Evolutionary conservation across 1,284 basidiomycete species (phyloP).

Genomic region (Sutorius eximius): DNA sequence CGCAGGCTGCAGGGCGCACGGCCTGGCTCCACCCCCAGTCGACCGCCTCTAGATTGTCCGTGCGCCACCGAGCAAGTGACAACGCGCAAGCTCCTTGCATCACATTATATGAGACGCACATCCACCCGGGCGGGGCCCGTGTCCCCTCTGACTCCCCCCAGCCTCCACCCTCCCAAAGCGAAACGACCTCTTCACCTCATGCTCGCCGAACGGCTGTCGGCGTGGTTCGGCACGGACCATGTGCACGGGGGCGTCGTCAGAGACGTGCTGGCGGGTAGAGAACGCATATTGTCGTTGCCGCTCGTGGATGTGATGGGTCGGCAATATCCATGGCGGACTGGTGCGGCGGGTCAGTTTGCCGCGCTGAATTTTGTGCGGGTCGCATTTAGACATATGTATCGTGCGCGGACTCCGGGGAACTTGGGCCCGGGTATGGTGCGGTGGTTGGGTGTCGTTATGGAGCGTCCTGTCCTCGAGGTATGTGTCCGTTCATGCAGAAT

Average conservation of each 20-base stretch:
- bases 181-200: conserved; percentile 4
- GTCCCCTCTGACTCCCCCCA: not conserved
- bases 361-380: conserved; percentile 29
- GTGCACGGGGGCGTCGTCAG: conserved; percentile 2
- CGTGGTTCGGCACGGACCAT: conserved; percentile 11
- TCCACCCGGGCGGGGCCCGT: not conserved
- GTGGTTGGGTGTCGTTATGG: conserved; percentile 13
- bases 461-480: conserved; percentile 21
- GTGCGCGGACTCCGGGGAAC: conserved; percentile 20
- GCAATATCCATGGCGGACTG: conserved; percentile 12
- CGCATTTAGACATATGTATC: conserved; percentile 40
- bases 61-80: conserved; percentile 1
- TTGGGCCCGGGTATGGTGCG: conserved; percentile 33
- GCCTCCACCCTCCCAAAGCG: not conserved
- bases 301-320: conserved; percentile 3
- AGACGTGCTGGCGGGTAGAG: conserved; percentile 30
- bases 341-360: conserved; percentile 21
- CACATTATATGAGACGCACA: conserved; percentile 17
- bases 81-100: not conserved
- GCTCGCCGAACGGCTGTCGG: conserved; percentile 11
- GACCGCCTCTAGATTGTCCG: not conserved
- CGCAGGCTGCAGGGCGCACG: conserved; percentile 2
- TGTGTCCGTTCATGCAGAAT: not conserved
- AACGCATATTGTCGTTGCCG: conserved; percentile 25
- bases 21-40: not conserved